These are phyloP conservation scores for Limonomyces culmigenus DNA, from an alignment of 1,284 basidiomycete species.

Conservation along the genomic window DNA sequence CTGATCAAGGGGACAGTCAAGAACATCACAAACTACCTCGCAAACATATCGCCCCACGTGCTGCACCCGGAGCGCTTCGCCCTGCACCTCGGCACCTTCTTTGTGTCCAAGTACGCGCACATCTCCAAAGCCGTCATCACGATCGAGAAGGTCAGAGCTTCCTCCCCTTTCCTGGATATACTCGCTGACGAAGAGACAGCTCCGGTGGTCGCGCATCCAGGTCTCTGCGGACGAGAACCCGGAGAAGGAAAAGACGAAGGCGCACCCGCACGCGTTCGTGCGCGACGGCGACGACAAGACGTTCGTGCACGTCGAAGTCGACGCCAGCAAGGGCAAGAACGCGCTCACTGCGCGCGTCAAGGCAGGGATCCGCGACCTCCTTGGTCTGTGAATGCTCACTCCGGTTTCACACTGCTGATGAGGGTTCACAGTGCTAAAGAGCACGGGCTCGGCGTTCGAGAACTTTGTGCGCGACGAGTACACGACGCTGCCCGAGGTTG, in stretches of 20 bases:
- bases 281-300: conserved; percentile 87
- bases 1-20: conserved; percentile 43
- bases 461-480: conserved; percentile 77
- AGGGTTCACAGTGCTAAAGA: conserved; percentile 72
- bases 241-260: conserved; percentile 20
- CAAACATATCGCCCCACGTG: conserved; percentile 76
- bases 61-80: conserved; percentile 77
- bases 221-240: conserved; percentile 16
- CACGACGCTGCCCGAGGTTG: conserved; percentile 69
- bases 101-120: conserved; percentile 75
- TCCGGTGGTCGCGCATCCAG: conserved; percentile 76
- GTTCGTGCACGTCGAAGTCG: conserved; percentile 47
- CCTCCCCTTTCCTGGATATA: neutral
- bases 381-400: conserved; percentile 50
- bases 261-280: conserved; percentile 72
- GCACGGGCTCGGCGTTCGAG: conserved; percentile 76
- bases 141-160: conserved; percentile 34
- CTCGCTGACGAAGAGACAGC: conserved; percentile 9
- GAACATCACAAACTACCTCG: conserved; percentile 83
- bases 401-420: conserved; percentile 1
- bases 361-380: conserved; percentile 60
- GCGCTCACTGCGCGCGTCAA: conserved; percentile 43
- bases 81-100: conserved; percentile 71
- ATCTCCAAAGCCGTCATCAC: conserved; percentile 62
- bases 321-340: conserved; percentile 40